Evolutionary conservation across 2,329 filamentous ascomycete species (phyloP).

Genomic region (Neopestalotiopsis sp.): DNA sequence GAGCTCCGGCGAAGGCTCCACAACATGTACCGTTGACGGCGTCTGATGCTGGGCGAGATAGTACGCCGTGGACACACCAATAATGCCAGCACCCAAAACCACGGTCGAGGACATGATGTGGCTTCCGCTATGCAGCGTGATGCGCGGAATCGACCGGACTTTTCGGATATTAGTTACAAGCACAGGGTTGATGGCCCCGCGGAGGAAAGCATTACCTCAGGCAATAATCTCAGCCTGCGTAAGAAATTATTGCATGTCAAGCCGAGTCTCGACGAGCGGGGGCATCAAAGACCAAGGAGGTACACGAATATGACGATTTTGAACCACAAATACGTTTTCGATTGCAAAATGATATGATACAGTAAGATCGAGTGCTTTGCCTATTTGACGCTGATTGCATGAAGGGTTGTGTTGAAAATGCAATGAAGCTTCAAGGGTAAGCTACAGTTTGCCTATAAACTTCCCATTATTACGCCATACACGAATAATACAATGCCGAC

Average conservation of each 20-base stretch:
- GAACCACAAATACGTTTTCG: too few species aligned
- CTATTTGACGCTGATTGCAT: too few species aligned
- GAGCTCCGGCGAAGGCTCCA: conserved; percentile 56
- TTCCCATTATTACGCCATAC: conserved; percentile 6
- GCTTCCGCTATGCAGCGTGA: neutral
- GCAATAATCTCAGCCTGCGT: neutral
- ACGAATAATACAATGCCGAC: neutral
- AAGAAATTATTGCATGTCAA: neutral
- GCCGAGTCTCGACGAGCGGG: neutral
- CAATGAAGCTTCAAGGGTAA: neutral
- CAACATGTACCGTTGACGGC: conserved; percentile 48
- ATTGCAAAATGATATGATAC: too few species aligned
- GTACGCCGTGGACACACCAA: conserved; percentile 73
- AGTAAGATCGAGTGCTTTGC: too few species aligned
- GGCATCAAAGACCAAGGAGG: neutral
- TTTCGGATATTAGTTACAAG: neutral
- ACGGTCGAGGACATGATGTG: conserved; percentile 53
- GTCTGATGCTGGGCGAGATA: conserved; percentile 63
- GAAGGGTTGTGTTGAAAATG: too few species aligned
- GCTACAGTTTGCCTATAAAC: neutral
- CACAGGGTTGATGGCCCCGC: neutral
- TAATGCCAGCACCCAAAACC: conserved; percentile 73
- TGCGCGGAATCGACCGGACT: neutral
- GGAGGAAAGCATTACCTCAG: neutral
- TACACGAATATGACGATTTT: neutral